Base-by-base conservation (phyloP, 495 filamentous ascomycete genomes). In the Daldinia vernicosa region DNA sequence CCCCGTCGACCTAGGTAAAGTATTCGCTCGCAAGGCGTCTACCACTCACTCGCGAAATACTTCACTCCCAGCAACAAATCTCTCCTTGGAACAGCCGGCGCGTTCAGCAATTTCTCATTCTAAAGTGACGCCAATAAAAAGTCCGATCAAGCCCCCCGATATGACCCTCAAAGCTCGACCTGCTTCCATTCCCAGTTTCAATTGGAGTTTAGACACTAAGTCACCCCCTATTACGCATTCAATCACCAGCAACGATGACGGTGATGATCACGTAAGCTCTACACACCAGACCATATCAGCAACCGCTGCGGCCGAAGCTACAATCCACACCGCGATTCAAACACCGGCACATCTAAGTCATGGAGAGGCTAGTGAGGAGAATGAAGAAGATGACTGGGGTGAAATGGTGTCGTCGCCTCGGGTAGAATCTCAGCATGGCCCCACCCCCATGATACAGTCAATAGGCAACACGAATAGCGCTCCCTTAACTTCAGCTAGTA, bases 361-460 rank as follows among this genome's bases (percentile, higher is more conserved):
- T 7, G 63, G 32, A 32, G 52, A 60, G 26, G 12, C 37, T 14
- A 32, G 15, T 30, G 9, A 39, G 0, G 80, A 80, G 15, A 78
- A 80, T n/a, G 80, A 85, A 14, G 84, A 82, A 6, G 82, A 85
- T 63, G 84, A 84, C 24, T 87, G 85, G 85, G 85, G 85, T 14
- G 85, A 87, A 62, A 85, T 87, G 84, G 78, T 87, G 1, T 80
- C 81, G 8, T 86, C 85, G 1, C 84, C 85, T 28, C 64, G 64
- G 5, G 66, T 69, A 4, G 54, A 72, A 6, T 60, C 75, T 28
- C 59, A 75, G 0, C 62, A 67, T 27, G 32, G 15, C n/a, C 22
- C 51, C 39, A 50, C 37, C 40, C 40, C 50, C 12, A 28, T 27
- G 14, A 65, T 40, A 17, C 59, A 57, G 15, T 28, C 58, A 11